These are phyloP conservation scores for Aspergillus novofumigatus DNA, from an alignment of 2,329 filamentous ascomycete genomes.

Conservation along the genomic window DNA sequence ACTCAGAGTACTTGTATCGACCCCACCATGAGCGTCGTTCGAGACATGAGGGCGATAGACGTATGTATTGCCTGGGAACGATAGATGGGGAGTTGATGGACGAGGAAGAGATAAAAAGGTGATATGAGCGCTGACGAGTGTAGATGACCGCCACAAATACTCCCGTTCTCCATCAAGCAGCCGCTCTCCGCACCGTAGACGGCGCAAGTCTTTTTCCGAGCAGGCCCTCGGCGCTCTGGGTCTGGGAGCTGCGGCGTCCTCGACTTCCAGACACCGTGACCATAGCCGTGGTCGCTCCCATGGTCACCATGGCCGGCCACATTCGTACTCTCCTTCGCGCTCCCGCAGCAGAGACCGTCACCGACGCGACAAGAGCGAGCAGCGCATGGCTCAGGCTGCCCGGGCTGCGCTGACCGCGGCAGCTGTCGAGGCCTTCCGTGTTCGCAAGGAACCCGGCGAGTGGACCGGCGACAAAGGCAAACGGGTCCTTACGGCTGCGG, in stretches of 20 bases:
- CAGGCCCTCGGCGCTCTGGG: constrained; percentile 54
- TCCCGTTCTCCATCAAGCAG: constrained; percentile 36
- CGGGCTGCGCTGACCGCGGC: constrained; percentile 88
- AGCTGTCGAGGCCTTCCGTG: constrained; percentile 86
- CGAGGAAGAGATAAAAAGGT: neutral
- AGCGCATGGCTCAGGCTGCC: constrained; percentile 76
- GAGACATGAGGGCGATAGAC: constrained; percentile 43
- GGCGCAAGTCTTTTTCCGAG: constrained; percentile 46
- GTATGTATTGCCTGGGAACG: constrained; percentile 22
- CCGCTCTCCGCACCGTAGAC: constrained; percentile 36
- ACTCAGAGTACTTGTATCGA: constrained; percentile 21
- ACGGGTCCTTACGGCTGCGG: constrained; percentile 81
- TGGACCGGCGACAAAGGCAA: constrained; percentile 92
- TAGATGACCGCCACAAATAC: constrained; percentile 30
- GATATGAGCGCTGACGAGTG: constrained; percentile 1
- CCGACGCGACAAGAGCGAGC: constrained; percentile 47
- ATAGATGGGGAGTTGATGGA: neutral
- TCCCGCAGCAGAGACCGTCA: constrained; percentile 53
- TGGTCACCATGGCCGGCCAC: constrained; percentile 38
- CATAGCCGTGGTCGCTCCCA: constrained; percentile 44
- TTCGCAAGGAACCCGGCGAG: constrained; percentile 79
- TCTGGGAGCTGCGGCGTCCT: constrained; percentile 48
- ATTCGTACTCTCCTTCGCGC: constrained; percentile 47
- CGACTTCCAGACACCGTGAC: constrained; percentile 40
- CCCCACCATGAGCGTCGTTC: constrained; percentile 41